phyloP scores from a whole-genome alignment of 371 early-diverging fungal species.

The Zychaea mexicana region DNA sequence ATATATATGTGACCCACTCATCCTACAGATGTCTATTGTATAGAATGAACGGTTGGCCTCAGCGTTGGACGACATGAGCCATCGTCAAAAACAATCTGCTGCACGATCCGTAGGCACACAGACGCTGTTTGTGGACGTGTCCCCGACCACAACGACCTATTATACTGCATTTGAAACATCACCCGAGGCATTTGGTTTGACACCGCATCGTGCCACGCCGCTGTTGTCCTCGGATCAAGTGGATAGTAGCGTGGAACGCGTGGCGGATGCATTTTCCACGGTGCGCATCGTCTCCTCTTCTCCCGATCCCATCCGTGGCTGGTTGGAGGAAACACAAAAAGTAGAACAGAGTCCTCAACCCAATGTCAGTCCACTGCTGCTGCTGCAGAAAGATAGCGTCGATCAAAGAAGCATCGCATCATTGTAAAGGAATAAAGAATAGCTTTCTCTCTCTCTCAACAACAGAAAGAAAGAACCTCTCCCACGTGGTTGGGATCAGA shows the following conservation, averaged over 20 bases:
- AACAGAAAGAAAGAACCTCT: not conserved
- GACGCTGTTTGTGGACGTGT: slow-evolving; percentile 1
- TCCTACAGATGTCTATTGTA: too few species aligned
- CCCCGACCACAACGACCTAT: not conserved
- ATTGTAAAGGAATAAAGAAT: not conserved
- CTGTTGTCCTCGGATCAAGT: not conserved
- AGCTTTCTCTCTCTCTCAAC: too few species aligned
- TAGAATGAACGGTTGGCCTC: slow-evolving; percentile 3
- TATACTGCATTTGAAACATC: slow-evolving; percentile 18
- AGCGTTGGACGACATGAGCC: not conserved
- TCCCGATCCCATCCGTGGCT: not conserved
- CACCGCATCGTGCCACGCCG: not conserved
- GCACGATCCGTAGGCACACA: slow-evolving; percentile 16
- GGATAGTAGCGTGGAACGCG: slow-evolving; percentile 1
- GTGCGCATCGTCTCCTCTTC: slow-evolving; percentile 10
- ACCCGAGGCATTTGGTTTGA: slow-evolving; percentile 23
- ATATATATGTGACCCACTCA: not conserved
- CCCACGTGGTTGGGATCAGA: not conserved
- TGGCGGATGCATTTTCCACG: slow-evolving; percentile 16
- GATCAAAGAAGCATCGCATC: not conserved
- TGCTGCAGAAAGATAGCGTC: not conserved
- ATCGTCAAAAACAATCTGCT: not conserved
- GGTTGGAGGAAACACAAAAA: not conserved
- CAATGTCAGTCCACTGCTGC: slow-evolving; percentile 9
- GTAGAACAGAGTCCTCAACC: too few species aligned